Evolutionary conservation across 208 protist species (phyloP), one percentile per base, ranked within the genome.

Genomic region (Trypanosoma boissoni): DNA sequence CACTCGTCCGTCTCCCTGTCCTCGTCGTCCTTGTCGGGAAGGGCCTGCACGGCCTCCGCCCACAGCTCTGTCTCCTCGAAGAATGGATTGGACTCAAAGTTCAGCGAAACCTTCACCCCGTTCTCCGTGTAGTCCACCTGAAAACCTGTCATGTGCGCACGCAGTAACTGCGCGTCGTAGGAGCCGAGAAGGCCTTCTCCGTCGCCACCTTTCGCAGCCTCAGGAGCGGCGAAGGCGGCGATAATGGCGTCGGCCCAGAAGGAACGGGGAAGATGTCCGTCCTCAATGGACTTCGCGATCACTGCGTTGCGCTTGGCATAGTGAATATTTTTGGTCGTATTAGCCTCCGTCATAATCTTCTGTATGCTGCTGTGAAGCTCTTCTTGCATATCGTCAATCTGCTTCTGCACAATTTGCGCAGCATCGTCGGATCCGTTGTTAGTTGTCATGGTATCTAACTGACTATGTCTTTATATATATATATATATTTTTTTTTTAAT

Each of bases 11-110:
- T 48, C 6, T 37, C 29, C 27, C n/a, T 54, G n/a, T 60, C 60
- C 3, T 27, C 42, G 44, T 44, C 52, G 12, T 27, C 29, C n/a
- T 58, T 43, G 39, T 42, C 23, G 34, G 18, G 49, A 44, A 24
- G 20, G 5, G 48, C 42, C 36, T 39, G 31, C 14, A 6, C 34
- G 14, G 49, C 32, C 68, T 90, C 76, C 2, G 76, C 82, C 75
- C 79, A 92, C 20, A 92, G 71, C 61, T 83, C 72, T 31, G 62
- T 75, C 64, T 90, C 82, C 62, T 87, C 74, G 59, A 92, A 92
- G 59, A 83, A 92, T 2, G 78, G 79, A 63, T 92, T 92, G 4
- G 65, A 54, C 12, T 42, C 51, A 61, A 92, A 92, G 20, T 18
- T 39, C 9, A 92, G 54, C 5, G 64, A 66, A 32, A 92, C 61